Conservation (phyloP, 2,329 filamentous ascomycete species). For the Ophiostoma ips region DNA sequence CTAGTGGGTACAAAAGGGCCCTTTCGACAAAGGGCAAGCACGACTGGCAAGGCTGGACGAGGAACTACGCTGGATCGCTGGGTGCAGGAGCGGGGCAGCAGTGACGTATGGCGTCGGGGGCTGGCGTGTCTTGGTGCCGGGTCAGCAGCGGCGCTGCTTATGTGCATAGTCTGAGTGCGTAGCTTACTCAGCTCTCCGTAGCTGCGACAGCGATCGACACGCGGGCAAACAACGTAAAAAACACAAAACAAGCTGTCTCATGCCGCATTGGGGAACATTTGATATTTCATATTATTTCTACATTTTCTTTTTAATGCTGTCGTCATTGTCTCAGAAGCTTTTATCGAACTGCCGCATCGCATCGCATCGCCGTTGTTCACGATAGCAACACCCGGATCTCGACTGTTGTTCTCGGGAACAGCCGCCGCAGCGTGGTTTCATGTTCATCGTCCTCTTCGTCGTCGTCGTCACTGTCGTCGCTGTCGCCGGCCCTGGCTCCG, state of each 20-base stretch:
- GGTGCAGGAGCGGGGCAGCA: slow-evolving; percentile 9
- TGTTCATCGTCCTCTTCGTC: neutral
- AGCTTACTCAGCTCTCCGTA: neutral
- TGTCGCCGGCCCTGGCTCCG: slow-evolving; percentile 11
- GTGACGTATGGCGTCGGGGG: slow-evolving; percentile 10
- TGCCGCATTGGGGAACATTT: neutral
- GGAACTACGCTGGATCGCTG: neutral
- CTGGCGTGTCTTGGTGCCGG: neutral
- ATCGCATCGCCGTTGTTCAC: slow-evolving; percentile 15
- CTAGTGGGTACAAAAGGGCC: neutral
- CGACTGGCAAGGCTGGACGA: slow-evolving; percentile 9
- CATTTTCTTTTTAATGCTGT: too few relatives aligned
- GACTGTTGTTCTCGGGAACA: slow-evolving; percentile 45
- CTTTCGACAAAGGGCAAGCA: neutral
- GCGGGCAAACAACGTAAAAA: neutral
- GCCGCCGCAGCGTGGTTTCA: slow-evolving; percentile 21
- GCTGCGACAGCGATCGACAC: neutral
- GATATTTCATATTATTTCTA: too few relatives aligned
- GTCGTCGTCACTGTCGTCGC: neutral
- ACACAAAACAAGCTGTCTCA: neutral
- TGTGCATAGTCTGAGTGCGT: too few relatives aligned
- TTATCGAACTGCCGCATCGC: neutral
- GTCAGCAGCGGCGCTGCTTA: neutral
- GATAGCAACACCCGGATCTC: slow-evolving; percentile 48
- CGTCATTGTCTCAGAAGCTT: too few relatives aligned